Percentiles rank a stretch among this genome's conserved stretches.
These are phyloP conservation scores for Skeletonema tropicum DNA, from an alignment of 108 stramenopile species.

Conservation along the genomic window DNA sequence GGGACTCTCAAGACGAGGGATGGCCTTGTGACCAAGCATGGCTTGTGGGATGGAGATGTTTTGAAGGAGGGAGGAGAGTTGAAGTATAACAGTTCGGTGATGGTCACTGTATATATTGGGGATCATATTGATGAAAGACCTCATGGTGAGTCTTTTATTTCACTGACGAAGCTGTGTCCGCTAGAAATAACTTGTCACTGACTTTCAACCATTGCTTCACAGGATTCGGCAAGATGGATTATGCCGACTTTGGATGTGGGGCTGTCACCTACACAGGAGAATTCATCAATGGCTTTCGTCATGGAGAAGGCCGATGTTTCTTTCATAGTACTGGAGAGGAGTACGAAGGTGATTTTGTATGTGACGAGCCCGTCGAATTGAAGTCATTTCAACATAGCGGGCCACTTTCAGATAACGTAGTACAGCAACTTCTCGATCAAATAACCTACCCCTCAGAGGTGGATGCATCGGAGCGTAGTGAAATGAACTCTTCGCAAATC, in stretches of 20 bases:
- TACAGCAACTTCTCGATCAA: neutral
- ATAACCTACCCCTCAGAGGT: neutral
- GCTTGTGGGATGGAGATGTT: slow-evolving; percentile 26
- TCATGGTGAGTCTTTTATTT: slow-evolving; percentile 26
- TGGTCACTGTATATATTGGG: slow-evolving; percentile 32
- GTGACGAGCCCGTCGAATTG: slow-evolving; percentile 40
- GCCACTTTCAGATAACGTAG: slow-evolving; percentile 4
- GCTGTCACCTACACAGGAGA: slow-evolving; percentile 34
- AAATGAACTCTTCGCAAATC: slow-evolving; percentile 1
- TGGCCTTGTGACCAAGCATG: slow-evolving; percentile 22
- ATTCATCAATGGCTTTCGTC: slow-evolving; percentile 43
- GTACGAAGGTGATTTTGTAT: slow-evolving; percentile 41
- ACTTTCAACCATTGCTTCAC: neutral
- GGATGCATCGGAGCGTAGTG: neutral
- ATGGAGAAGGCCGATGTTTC: slow-evolving; percentile 36
- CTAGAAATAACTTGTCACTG: too few relatives aligned
- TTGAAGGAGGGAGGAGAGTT: slow-evolving; percentile 31
- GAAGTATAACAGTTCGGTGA: slow-evolving; percentile 29
- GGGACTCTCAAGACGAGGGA: slow-evolving; percentile 26
- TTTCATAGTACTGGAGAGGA: slow-evolving; percentile 36
- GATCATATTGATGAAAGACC: slow-evolving; percentile 36
- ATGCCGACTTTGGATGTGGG: slow-evolving; percentile 28
- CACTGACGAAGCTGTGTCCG: too few relatives aligned
- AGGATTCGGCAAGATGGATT: slow-evolving; percentile 44
- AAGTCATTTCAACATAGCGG: slow-evolving; percentile 40